A percentile compares a stretch with the other conserved stretches of the same genome.
Evolutionary conservation across 208 protist genomes (phyloP).

Genomic region (Endotrypanum monterogeii): DNA sequence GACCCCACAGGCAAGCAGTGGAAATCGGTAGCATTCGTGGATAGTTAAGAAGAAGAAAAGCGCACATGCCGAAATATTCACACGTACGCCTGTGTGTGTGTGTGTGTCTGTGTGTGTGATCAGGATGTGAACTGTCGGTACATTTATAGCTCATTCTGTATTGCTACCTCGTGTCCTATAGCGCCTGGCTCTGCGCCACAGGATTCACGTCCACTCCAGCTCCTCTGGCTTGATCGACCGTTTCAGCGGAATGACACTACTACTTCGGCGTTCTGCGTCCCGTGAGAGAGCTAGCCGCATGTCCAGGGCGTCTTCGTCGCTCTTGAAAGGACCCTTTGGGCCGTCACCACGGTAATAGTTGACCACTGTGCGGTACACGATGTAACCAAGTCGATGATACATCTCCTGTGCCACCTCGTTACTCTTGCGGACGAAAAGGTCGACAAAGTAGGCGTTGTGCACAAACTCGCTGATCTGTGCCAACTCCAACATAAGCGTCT

Average conservation of each 20-base stretch:
- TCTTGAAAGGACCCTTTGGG: constrained; percentile 54
- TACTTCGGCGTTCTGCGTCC: constrained; percentile 78
- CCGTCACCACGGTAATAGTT: constrained; percentile 84
- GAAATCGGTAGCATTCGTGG: too few relatives aligned
- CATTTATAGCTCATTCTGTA: neutral
- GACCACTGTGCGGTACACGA: constrained; percentile 95
- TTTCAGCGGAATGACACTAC: constrained; percentile 80
- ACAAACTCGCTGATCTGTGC: constrained; percentile 85
- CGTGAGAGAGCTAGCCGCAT: constrained; percentile 97
- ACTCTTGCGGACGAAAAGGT: constrained; percentile 98
- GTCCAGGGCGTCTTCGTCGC: constrained; percentile 93
- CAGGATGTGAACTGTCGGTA: too few relatives aligned
- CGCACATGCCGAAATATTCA: too few relatives aligned
- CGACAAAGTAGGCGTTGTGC: constrained; percentile 98
- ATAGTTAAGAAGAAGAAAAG: too few relatives aligned
- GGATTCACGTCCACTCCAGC: constrained; percentile 77
- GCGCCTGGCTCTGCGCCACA: neutral
- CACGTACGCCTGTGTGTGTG: too few relatives aligned
- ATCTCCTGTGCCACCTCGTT: constrained; percentile 98
- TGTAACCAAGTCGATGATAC: constrained; percentile 98
- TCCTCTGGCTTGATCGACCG: constrained; percentile 78
- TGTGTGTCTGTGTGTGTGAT: too few relatives aligned
- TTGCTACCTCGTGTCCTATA: neutral
- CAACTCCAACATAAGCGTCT: constrained; percentile 95
- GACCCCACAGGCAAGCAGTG: too few relatives aligned